Conservation (phyloP, 805 yeast genomes). For the Brettanomyces custersianus region DNA sequence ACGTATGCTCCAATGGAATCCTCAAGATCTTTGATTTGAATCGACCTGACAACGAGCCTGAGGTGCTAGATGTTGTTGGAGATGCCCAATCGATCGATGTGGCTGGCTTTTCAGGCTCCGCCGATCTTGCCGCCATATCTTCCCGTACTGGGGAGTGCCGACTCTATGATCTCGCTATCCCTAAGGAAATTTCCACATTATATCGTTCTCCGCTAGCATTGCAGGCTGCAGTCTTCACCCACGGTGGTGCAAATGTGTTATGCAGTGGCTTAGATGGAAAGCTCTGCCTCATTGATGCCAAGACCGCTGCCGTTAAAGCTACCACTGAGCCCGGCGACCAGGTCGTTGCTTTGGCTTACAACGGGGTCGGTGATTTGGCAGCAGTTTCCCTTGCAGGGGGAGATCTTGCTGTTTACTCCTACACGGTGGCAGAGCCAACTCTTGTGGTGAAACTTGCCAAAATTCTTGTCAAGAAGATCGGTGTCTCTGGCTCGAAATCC, state of each 20-base stretch:
- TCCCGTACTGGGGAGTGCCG: slow-evolving; percentile 37
- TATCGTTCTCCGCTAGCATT: slow-evolving; percentile 38
- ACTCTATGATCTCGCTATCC: slow-evolving; percentile 25
- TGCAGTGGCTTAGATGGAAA: slow-evolving; percentile 65
- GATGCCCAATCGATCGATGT: slow-evolving; percentile 34
- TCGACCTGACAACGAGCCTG: slow-evolving; percentile 52
- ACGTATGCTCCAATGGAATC: slow-evolving; percentile 48
- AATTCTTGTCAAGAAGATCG: slow-evolving; percentile 26
- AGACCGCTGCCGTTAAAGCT: slow-evolving; percentile 20
- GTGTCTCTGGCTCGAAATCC: slow-evolving; percentile 17
- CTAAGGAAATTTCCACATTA: slow-evolving; percentile 22
- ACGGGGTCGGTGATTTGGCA: slow-evolving; percentile 44
- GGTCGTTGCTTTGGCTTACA: slow-evolving; percentile 46
- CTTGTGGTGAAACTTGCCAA: slow-evolving; percentile 35
- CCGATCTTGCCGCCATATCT: slow-evolving; percentile 21
- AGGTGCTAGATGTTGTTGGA: slow-evolving; percentile 41
- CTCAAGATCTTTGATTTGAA: slow-evolving; percentile 40
- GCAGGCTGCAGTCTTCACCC: slow-evolving; percentile 48
- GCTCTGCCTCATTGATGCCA: slow-evolving; percentile 33
- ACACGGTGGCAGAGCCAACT: slow-evolving; percentile 47
- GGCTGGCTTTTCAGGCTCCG: slow-evolving; percentile 10
- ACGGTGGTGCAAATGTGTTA: slow-evolving; percentile 48
- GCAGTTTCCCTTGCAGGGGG: slow-evolving; percentile 57
- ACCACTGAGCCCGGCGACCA: slow-evolving; percentile 41
- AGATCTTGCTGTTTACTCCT: slow-evolving; percentile 43